Percentiles rank a stretch among this genome's conserved stretches.
Evolutionary conservation across 805 yeast genomes (phyloP).

Genomic region (Tetrapisispora namnaoensis): DNA sequence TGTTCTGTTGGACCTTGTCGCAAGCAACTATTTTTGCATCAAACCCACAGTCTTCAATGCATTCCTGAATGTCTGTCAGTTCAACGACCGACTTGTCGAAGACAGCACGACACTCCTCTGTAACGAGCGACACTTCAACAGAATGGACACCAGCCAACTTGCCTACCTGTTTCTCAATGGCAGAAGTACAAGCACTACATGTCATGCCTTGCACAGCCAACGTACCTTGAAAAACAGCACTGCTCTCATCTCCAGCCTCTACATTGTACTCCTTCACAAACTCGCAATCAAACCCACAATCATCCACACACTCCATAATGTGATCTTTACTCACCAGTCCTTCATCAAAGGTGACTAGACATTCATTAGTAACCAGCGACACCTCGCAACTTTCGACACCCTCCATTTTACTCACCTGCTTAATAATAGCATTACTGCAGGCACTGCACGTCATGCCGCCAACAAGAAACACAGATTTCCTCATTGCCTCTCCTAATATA

Average conservation of each 20-base stretch:
- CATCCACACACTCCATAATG: constrained; percentile 51
- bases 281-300: constrained; percentile 58
- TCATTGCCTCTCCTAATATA: background rate
- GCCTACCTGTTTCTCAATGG: constrained; percentile 50
- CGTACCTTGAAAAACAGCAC: background rate
- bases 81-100: constrained; percentile 33
- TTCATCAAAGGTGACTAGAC: constrained; percentile 41
- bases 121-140: constrained; percentile 61
- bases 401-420: constrained; percentile 36
- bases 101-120: constrained; percentile 57
- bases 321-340: constrained; percentile 23
- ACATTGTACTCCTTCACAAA: constrained; percentile 4
- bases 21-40: constrained; percentile 33
- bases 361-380: constrained; percentile 69
- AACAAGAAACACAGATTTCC: constrained; percentile 10
- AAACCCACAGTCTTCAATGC: constrained; percentile 72
- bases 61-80: constrained; percentile 34
- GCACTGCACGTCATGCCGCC: constrained; percentile 91
- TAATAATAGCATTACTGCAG: constrained; percentile 60
- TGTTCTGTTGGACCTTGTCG: background rate
- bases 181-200: constrained; percentile 72
- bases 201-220: constrained; percentile 64
- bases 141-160: constrained; percentile 40
- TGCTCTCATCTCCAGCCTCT: background rate
- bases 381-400: constrained; percentile 51